These are phyloP conservation scores for Fusarium gaditjirri DNA, from an alignment of 2,329 filamentous ascomycete species.

Conservation along the genomic window DNA sequence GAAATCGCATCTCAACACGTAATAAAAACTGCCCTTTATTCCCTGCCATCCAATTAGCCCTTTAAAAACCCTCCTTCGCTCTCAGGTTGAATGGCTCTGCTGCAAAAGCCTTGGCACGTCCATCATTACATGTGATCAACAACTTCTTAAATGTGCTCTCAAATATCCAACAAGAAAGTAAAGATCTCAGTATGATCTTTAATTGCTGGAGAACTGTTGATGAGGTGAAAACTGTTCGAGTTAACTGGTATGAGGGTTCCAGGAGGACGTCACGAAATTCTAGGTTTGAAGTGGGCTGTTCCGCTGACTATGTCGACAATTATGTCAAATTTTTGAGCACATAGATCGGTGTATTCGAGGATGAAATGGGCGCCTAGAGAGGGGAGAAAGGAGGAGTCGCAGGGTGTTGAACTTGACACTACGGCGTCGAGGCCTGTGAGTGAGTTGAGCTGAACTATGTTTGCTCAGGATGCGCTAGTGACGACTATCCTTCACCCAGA, in stretches of 20 bases:
- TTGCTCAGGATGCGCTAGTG: conserved; percentile 51
- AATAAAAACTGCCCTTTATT: conserved; percentile 16
- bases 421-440: conserved; percentile 46
- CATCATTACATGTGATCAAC: background rate
- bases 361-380: conserved; percentile 45
- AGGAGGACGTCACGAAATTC: conserved; percentile 42
- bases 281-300: conserved; percentile 44
- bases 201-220: background rate
- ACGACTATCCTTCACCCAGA: conserved; percentile 42
- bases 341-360: conserved; percentile 26
- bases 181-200: conserved; percentile 2
- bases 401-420: conserved; percentile 42
- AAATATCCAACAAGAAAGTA: conserved; percentile 17
- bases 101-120: background rate
- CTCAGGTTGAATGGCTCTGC: no score
- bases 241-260: conserved; percentile 37
- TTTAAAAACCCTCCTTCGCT: background rate
- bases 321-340: conserved; percentile 31
- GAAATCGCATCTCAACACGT: rapidly evolving
- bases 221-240: conserved; percentile 20
- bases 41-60: conserved; percentile 7
- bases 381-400: conserved; percentile 7
- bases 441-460: conserved; percentile 50
- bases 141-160: background rate
- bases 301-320: conserved; percentile 49